Percentiles rank a stretch among this genome's conserved stretches.
Evolutionary conservation across 1,284 basidiomycete genomes (phyloP).

Genomic region (Somion occarium): DNA sequence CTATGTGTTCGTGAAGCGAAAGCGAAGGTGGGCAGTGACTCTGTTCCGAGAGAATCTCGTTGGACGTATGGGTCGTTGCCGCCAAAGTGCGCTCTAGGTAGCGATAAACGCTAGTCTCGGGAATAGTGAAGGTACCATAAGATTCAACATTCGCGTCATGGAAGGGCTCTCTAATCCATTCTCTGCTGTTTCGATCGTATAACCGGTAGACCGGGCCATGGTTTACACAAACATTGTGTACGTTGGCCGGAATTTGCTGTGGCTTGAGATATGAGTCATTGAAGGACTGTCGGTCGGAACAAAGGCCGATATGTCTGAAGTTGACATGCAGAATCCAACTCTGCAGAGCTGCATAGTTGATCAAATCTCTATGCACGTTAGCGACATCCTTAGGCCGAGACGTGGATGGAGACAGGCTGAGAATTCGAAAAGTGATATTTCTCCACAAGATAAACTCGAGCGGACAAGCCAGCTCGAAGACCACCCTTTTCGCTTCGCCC

Average conservation of each 20-base stretch:
- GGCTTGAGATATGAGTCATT: background rate
- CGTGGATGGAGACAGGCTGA: conserved; percentile 33
- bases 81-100: background rate
- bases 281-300: background rate
- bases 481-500: conserved; percentile 22
- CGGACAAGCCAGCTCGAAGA: conserved; percentile 45
- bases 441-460: conserved; percentile 39
- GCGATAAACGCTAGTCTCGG: background rate
- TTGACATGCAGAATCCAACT: background rate
- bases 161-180: background rate
- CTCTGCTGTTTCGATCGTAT: background rate
- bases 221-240: background rate
- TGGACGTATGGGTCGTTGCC: conserved; percentile 20
- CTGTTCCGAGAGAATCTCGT: conserved; percentile 40
- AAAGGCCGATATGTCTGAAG: background rate
- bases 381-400: conserved; percentile 12
- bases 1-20: conserved; percentile 26
- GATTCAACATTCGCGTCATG: background rate
- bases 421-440: conserved; percentile 32
- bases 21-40: conserved; percentile 25
- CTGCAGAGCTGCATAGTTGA: background rate
- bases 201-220: background rate
- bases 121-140: background rate
- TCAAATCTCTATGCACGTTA: background rate
- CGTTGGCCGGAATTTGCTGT: background rate